phyloP scores from a whole-genome alignment of 2,329 filamentous ascomycete species.

The Gliomastix tumulicola region DNA sequence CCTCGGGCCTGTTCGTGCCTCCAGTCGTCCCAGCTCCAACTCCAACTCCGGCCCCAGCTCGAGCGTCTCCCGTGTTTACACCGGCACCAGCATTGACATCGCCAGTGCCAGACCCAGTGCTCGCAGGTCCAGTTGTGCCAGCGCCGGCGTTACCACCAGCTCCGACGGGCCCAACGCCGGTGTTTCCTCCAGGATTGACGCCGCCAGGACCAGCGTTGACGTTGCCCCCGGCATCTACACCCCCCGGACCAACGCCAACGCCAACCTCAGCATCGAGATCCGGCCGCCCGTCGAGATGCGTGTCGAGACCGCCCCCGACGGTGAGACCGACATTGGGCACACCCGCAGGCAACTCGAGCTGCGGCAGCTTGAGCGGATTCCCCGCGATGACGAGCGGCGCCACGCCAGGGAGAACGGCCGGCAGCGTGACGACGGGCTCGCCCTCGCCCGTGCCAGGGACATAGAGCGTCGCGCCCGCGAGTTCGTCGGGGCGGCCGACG shows the following conservation, averaged over 20 bases:
- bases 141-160: background rate
- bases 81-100: too few species aligned
- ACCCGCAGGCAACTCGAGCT: too few species aligned
- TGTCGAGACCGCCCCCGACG: background rate
- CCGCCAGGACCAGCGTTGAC: background rate
- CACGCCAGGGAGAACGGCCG: background rate
- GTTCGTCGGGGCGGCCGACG: slow-evolving; percentile 4
- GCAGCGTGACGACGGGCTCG: background rate
- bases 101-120: background rate
- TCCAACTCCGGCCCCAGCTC: too few species aligned
- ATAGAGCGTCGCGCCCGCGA: background rate
- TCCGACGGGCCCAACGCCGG: background rate
- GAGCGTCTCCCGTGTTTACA: too few species aligned
- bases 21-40: too few species aligned
- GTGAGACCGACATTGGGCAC: background rate
- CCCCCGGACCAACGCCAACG: background rate
- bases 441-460: background rate
- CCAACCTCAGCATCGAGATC: background rate
- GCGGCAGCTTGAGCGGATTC: background rate
- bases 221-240: background rate
- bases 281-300: background rate
- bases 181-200: background rate
- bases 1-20: too few species aligned
- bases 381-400: background rate
- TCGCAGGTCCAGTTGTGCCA: background rate